Evolutionary conservation across 345 rosid species (phyloP).

Genomic region (Eucalyptus marginata): DNA sequence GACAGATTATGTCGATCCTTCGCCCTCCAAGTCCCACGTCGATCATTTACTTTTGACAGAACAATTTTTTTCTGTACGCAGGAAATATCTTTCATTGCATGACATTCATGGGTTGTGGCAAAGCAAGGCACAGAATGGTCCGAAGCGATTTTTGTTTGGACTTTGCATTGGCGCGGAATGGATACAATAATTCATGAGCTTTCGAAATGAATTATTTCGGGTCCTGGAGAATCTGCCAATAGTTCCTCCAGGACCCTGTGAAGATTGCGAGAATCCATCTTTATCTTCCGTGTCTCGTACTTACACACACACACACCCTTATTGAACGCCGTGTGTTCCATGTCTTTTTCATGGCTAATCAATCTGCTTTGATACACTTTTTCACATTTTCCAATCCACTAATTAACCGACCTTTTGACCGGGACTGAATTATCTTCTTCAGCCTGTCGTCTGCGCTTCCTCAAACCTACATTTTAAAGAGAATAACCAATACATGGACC

Average conservation of each 20-base stretch:
- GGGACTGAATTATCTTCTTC: background rate
- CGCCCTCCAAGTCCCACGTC: background rate
- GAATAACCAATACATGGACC: background rate
- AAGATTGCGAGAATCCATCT: background rate
- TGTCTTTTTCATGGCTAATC: background rate
- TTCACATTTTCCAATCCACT: background rate
- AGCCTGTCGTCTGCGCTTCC: background rate
- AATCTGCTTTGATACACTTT: background rate
- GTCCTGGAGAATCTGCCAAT: background rate
- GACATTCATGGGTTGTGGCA: background rate
- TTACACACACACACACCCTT: background rate
- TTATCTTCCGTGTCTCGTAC: background rate
- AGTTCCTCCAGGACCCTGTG: background rate
- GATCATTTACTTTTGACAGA: background rate
- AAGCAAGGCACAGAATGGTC: background rate
- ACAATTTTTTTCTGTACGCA: background rate
- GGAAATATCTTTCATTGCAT: background rate
- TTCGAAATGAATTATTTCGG: background rate
- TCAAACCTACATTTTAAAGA: background rate
- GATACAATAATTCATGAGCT: background rate
- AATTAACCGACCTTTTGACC: background rate
- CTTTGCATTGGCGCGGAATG: background rate
- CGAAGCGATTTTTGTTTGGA: background rate
- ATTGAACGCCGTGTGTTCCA: background rate
- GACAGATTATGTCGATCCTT: background rate